These are phyloP conservation scores for Colletotrichum simmondsii DNA, from an alignment of 2,329 filamentous ascomycete genomes.

Conservation along the genomic window DNA sequence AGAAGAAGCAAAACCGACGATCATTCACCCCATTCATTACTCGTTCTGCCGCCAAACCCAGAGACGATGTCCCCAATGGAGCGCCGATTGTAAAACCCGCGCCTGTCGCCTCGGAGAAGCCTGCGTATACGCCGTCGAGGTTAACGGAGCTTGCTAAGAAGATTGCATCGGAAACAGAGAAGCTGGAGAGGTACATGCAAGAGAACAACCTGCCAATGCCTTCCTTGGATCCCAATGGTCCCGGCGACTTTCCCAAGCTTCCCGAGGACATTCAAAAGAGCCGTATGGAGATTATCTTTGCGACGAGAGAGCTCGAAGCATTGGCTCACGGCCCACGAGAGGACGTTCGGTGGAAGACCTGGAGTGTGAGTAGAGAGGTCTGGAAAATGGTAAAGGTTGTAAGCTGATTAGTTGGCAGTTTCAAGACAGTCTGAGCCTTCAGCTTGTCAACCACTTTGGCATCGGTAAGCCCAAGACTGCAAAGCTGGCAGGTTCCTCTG, in stretches of 20 bases:
- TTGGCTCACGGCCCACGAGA: constrained; percentile 63
- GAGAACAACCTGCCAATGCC: constrained; percentile 53
- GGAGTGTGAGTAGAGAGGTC: constrained; percentile 54
- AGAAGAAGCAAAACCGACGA: constrained; percentile 47
- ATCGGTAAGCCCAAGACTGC: constrained; percentile 51
- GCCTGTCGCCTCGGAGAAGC: background rate
- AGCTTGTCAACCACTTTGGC: constrained; percentile 60
- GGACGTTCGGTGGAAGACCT: constrained; percentile 61
- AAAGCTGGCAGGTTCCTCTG: background rate
- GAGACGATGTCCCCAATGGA: background rate
- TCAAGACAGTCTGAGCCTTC: constrained; percentile 60
- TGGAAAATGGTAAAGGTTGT: background rate
- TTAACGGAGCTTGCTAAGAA: constrained; percentile 58
- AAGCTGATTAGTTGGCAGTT: constrained; percentile 48
- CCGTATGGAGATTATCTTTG: constrained; percentile 58
- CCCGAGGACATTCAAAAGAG: constrained; percentile 57
- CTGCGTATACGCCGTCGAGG: constrained; percentile 42
- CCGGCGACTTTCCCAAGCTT: constrained; percentile 58
- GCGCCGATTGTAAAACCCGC: background rate
- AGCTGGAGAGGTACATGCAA: constrained; percentile 58
- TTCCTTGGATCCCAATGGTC: constrained; percentile 56
- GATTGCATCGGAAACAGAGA: constrained; percentile 60
- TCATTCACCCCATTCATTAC: constrained; percentile 45
- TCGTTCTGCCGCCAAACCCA: background rate
- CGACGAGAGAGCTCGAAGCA: constrained; percentile 58